phyloP scores from a whole-genome alignment of 1,139 yeast genomes.

The Lodderomyces margitis region DNA sequence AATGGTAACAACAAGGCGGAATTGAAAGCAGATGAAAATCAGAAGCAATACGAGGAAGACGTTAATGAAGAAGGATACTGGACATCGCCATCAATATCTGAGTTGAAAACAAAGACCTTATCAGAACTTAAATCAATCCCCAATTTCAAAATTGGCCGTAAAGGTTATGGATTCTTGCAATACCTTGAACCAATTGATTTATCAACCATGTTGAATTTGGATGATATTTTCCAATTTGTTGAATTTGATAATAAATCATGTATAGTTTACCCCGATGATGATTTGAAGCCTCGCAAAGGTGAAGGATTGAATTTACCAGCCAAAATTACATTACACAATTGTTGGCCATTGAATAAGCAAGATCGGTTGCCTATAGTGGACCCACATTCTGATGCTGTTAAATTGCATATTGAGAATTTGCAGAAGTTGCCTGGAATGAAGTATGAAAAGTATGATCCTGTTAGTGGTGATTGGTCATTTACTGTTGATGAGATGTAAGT shows the following conservation, averaged over 20 bases:
- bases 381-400: constrained; percentile 69
- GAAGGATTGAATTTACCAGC: constrained; percentile 83
- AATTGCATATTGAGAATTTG: constrained; percentile 66
- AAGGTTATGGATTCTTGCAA: constrained; percentile 72
- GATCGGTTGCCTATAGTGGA: constrained; percentile 76
- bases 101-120: constrained; percentile 57
- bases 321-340: constrained; percentile 67
- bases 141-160: constrained; percentile 75
- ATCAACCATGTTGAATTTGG: constrained; percentile 56
- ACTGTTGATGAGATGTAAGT: constrained; percentile 33
- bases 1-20: not conserved
- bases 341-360: constrained; percentile 74
- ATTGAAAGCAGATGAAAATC: constrained; percentile 16
- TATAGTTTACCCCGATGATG: constrained; percentile 69
- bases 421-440: constrained; percentile 57
- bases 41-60: constrained; percentile 12
- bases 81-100: constrained; percentile 74
- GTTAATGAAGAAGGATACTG: constrained; percentile 67
- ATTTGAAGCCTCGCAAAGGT: constrained; percentile 62
- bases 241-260: constrained; percentile 61
- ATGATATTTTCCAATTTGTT: constrained; percentile 60
- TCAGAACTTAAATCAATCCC: constrained; percentile 63
- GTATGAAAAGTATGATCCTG: constrained; percentile 75
- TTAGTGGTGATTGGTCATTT: constrained; percentile 82
- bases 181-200: constrained; percentile 83